A percentile compares a stretch with the other conserved stretches of the same genome.
These are phyloP conservation scores for Martiniozyma asiatica DNA, from an alignment of 1,139 yeast genomes.

Conservation along the genomic window DNA sequence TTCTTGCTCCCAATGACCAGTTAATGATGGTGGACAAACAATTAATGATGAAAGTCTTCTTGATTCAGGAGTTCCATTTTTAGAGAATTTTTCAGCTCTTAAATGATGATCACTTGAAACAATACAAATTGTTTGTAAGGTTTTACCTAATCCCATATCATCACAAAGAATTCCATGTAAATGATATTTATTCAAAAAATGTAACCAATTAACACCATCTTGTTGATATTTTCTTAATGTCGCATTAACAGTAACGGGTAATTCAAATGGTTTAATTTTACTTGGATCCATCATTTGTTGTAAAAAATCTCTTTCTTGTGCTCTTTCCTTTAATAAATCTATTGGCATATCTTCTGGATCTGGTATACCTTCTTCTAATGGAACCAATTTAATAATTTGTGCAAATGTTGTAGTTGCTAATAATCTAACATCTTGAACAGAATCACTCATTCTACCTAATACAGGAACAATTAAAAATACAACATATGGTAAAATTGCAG, in stretches of 20 bases:
- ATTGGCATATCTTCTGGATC: constrained; percentile 90
- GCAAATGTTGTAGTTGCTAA: constrained; percentile 96
- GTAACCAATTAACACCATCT: constrained; percentile 97
- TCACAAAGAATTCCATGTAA: constrained; percentile 95
- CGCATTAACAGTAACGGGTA: constrained; percentile 89
- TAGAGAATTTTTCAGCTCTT: constrained; percentile 56
- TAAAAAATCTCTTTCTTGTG: constrained; percentile 86
- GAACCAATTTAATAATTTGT: constrained; percentile 86
- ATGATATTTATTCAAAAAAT: constrained; percentile 88
- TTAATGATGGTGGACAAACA: constrained; percentile 91
- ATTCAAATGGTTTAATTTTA: constrained; percentile 73
- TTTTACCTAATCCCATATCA: constrained; percentile 98
- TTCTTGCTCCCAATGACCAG: constrained; percentile 99
- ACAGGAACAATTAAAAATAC: constrained; percentile 94
- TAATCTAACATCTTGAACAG: constrained; percentile 78
- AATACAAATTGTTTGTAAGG: constrained; percentile 92
- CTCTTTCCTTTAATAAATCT: constrained; percentile 78
- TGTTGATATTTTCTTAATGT: constrained; percentile 92
- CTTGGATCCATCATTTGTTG: constrained; percentile 98
- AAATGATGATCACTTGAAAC: constrained; percentile 91
- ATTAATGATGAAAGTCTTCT: constrained; percentile 74
- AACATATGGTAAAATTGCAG: constrained; percentile 83
- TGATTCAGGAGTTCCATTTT: constrained; percentile 54
- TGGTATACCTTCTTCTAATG: constrained; percentile 93
- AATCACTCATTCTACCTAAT: constrained; percentile 95